Percentiles rank a stretch among this genome's conserved stretches.
Evolutionary conservation across 257 asterid species (phyloP).

Genomic region (Solanum piurae): DNA sequence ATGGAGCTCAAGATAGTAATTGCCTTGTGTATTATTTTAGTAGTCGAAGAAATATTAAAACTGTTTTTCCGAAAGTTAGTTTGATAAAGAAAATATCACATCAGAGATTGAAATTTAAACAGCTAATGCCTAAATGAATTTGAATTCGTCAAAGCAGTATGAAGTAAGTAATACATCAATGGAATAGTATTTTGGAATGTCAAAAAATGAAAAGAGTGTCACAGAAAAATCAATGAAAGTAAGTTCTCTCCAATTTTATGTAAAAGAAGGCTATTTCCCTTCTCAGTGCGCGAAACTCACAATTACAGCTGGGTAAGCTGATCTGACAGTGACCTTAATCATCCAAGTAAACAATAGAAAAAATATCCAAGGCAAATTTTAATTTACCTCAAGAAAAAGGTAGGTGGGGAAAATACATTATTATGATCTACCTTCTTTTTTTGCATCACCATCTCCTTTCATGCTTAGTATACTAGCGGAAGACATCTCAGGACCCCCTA

Average conservation of each 20-base stretch:
- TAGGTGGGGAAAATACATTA: neutral
- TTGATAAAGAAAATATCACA: neutral
- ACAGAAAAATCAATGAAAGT: neutral
- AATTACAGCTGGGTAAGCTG: neutral
- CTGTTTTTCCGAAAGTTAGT: neutral
- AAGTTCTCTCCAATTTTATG: neutral
- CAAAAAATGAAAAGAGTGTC: neutral
- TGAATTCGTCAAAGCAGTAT: neutral
- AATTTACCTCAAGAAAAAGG: neutral
- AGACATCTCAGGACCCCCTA: neutral
- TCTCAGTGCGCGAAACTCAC: neutral
- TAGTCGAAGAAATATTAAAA: neutral
- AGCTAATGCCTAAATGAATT: neutral
- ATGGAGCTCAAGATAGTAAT: neutral
- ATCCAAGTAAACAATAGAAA: neutral
- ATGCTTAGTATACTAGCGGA: neutral
- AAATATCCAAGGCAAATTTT: neutral
- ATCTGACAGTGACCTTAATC: neutral
- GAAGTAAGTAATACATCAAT: neutral
- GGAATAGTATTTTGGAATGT: neutral
- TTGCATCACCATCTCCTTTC: neutral
- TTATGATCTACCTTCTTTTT: neutral
- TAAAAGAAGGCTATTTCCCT: neutral
- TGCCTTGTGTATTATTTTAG: neutral
- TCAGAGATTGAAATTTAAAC: neutral